Base-by-base conservation (phyloP, 345 rosid species). In the Arabis hirsuta region DNA sequence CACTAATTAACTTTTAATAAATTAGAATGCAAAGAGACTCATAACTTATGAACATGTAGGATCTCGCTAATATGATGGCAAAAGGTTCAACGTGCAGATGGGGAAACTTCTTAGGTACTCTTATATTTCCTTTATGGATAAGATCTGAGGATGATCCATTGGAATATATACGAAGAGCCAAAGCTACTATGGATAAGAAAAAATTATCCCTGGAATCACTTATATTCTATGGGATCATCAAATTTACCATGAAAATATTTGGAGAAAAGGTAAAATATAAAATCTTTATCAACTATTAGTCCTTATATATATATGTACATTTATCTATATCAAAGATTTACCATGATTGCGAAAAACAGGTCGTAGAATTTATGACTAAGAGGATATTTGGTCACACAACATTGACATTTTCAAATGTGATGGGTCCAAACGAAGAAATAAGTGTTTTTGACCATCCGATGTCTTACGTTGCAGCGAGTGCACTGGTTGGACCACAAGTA, bases 341-440 rank as follows among this genome's bases (percentile, higher is more conserved):
- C 2, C 2, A 1, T 12, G 2, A 32, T 20, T 20, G 1, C 5
- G 13, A 20, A 20, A 2, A 14, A 44, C 80, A 85, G 89, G 71
- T 46, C 2, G 80, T 74, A 3, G 76, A 69, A 55, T 24, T 54
- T 7, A 12, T 82, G 9, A 50, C 78, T 3, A 55, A 69, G 36
- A 77, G 82, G 61, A 1, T 80, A 31, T 38, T 78, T 9, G 58
- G 73, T 12, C 74, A 75, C 43, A 80, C 87, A 2, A 81, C 87
- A 6, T 3, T 88, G 71, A 46, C 84, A 8, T 88, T 81, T 59
- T 81, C 90, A 7, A 87, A 84, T 22, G 56, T 85, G 36, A 57
- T 78, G 19, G 90, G 90, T 41, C 90, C 88, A 5, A 20, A 22
- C 4, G 86, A 82, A 72, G 90, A 85, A 60, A 84, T 82, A 10